Base-by-base conservation (phyloP, 1,284 basidiomycete species). In the Ceraceosorus guamensis region DNA sequence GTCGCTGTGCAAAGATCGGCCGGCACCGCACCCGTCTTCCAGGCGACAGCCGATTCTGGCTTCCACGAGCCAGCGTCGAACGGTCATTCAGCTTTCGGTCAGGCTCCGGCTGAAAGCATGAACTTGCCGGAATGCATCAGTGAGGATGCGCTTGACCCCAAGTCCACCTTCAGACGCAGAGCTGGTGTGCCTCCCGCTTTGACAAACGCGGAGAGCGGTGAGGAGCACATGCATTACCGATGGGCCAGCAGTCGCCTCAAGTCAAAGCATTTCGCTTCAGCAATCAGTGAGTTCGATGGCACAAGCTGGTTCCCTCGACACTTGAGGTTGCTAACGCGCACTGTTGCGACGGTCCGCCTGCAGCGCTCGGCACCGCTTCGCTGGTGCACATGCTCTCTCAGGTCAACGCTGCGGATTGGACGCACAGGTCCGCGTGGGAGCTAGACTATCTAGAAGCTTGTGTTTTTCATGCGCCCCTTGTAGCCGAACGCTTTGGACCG, bases 371-470 rank as follows among this genome's bases (percentile, higher is more conserved):
- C 34, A 45, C 52, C 39, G 65, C 67, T 37, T 65, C 63, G 11
- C 48, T 66, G 0, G 50, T 62, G 54, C 67, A 73, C 54, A 57
- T 58, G 39, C 39, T 68, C 2, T 18, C 34, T 1, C 71, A 73
- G 62, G 63, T 75, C 10, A 49, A 52, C 31, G 49, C 55, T 11
- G 41, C 56, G 18, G 48, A 59, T 3, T 75, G 71, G 72, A 53
- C 56, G 0, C 53, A 63, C 39, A 53, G 56, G 0, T 64, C 70
- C 4, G 66, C 68, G n/a, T 75, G 72, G 72, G 72, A 75, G 55
- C 60, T 75, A n/a, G 63, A 67, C 50, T 75, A 75, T 35, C 59
- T 75, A 14, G 68, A 75, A 48, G 62, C 66, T 55, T 73, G 69
- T 54, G 68, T 73, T 2, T 70, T 75, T 55, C 62, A 70, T 24